phyloP scores from a whole-genome alignment of 129 eudicot species.

The Flaveria trinervia region DNA sequence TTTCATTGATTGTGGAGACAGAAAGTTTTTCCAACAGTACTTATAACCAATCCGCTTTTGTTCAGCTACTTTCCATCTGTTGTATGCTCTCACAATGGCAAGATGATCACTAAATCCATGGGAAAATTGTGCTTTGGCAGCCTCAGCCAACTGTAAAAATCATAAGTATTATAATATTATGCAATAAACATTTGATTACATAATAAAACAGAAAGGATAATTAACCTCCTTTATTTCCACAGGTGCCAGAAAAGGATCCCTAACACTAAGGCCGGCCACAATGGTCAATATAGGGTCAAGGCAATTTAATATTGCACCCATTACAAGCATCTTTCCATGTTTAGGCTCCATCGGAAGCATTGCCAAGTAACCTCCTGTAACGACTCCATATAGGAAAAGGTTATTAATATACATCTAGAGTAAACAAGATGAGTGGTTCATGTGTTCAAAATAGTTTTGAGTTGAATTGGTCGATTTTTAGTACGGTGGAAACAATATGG shows the following conservation, averaged over 20 bases:
- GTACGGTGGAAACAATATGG: neutral
- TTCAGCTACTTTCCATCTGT: constrained; percentile 82
- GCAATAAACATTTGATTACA: neutral
- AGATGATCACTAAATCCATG: constrained; percentile 83
- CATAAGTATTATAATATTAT: constrained; percentile 14
- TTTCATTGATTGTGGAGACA: constrained; percentile 82
- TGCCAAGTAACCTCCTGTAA: constrained; percentile 74
- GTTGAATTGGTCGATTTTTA: neutral
- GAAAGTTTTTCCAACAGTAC: constrained; percentile 88
- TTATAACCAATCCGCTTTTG: constrained; percentile 56
- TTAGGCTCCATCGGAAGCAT: constrained; percentile 95
- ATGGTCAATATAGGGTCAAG: constrained; percentile 75
- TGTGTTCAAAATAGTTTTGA: neutral
- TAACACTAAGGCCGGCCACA: constrained; percentile 83
- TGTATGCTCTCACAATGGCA: constrained; percentile 80
- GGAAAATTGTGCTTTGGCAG: constrained; percentile 79
- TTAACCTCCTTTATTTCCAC: constrained; percentile 86
- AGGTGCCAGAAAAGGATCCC: constrained; percentile 86
- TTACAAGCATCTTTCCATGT: constrained; percentile 87
- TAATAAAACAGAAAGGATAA: constrained; percentile 15
- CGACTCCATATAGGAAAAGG: neutral
- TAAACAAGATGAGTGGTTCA: neutral
- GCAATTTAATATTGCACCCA: constrained; percentile 71
- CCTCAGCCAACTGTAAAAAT: constrained; percentile 71
- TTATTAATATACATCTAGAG: neutral